These are phyloP conservation scores for Lineolata rhizophorae DNA, from an alignment of 495 filamentous ascomycete species.

Conservation along the genomic window DNA sequence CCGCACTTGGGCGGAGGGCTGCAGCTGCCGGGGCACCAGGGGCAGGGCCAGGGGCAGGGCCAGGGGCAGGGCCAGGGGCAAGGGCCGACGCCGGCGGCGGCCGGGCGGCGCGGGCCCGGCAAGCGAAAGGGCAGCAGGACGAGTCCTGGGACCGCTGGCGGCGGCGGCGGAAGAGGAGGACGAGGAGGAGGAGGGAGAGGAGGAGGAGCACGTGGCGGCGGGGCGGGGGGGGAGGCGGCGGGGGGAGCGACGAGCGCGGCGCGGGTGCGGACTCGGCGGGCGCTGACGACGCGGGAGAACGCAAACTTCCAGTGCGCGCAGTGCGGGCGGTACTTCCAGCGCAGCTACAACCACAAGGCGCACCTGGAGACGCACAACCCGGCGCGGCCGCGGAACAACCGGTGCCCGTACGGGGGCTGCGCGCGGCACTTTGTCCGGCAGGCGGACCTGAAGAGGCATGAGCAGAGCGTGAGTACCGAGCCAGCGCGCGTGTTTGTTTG, in stretches of 20 bases:
- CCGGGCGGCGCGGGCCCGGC: background rate
- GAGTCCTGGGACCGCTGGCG: background rate
- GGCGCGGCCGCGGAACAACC: constrained; percentile 41
- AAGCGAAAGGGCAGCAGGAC: background rate
- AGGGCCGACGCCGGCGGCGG: background rate
- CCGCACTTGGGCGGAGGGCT: no score
- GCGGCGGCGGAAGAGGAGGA: background rate
- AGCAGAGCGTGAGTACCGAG: constrained; percentile 50
- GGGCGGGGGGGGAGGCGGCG: no score
- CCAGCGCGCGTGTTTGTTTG: no score
- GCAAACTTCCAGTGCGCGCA: constrained; percentile 55
- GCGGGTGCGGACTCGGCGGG: constrained; percentile 24
- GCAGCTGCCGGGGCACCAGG: no score
- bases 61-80: no score
- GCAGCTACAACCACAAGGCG: constrained; percentile 77
- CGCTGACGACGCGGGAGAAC: constrained; percentile 46
- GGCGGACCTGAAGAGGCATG: constrained; percentile 66
- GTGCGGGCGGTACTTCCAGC: constrained; percentile 63
- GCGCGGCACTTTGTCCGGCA: constrained; percentile 58
- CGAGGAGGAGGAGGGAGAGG: background rate
- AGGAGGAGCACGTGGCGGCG: constrained; percentile 2
- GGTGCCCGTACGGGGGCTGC: constrained; percentile 42
- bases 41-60: no score
- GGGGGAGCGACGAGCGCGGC: background rate
- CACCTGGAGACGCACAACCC: constrained; percentile 85